phyloP scores from a whole-genome alignment of 2,329 filamentous ascomycete genomes.

The Verticillium dahliae region DNA sequence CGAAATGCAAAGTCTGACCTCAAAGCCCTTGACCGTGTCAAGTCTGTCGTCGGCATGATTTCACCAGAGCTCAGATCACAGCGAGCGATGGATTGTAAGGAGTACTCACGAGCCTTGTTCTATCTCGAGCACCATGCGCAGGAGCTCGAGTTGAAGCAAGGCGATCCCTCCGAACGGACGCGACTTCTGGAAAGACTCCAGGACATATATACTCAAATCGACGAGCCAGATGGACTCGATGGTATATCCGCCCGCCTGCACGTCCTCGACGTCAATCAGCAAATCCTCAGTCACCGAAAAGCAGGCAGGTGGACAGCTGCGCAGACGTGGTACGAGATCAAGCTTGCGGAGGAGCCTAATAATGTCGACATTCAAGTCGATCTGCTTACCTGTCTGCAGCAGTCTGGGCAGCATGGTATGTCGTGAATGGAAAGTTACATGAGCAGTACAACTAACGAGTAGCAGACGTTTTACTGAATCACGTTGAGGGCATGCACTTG shows the following conservation, averaged over 20 bases:
- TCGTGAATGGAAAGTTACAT: slow-evolving; percentile 1
- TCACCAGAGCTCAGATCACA: slow-evolving; percentile 70
- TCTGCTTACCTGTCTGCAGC: slow-evolving; percentile 79
- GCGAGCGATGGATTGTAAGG: slow-evolving; percentile 87
- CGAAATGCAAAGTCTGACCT: slow-evolving; percentile 30
- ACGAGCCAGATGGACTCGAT: slow-evolving; percentile 94
- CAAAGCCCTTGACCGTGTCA: slow-evolving; percentile 41
- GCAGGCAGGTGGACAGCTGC: slow-evolving; percentile 90
- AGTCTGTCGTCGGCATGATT: slow-evolving; percentile 51
- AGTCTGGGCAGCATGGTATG: slow-evolving; percentile 90
- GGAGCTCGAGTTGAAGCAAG: slow-evolving; percentile 36
- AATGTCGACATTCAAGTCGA: slow-evolving; percentile 75
- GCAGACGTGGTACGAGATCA: slow-evolving; percentile 95
- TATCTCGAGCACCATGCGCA: slow-evolving; percentile 88
- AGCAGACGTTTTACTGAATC: slow-evolving; percentile 75
- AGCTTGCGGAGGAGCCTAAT: slow-evolving; percentile 71
- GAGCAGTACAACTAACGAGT: slow-evolving; percentile 5
- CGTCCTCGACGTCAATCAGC: slow-evolving; percentile 85
- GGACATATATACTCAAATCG: slow-evolving; percentile 93
- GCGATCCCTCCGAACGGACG: slow-evolving; percentile 47
- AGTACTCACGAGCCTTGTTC: slow-evolving; percentile 86
- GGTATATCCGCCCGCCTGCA: slow-evolving; percentile 85
- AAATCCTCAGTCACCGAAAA: slow-evolving; percentile 87
- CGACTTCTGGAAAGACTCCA: slow-evolving; percentile 73
- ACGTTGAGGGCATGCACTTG: slow-evolving; percentile 69